Conservation (phyloP, 1,284 basidiomycete species). For the Boletellus dicymbophilus region DNA sequence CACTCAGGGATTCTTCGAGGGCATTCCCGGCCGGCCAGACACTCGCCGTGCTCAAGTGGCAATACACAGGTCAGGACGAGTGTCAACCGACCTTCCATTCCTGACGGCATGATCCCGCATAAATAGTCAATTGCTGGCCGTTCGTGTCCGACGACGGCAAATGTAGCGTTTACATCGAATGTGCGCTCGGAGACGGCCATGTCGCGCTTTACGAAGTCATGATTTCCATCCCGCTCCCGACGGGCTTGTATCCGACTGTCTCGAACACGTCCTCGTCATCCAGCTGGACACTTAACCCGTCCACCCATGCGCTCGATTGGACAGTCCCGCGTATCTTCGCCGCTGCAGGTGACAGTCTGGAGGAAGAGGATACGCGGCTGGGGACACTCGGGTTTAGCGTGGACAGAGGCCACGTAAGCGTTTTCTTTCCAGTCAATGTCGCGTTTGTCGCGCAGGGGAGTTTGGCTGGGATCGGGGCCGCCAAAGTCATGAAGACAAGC, state of each 20-base stretch:
- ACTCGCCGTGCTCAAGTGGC: conserved; percentile 91
- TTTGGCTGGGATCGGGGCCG: conserved; percentile 70
- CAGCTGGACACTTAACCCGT: conserved; percentile 81
- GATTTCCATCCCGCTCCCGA: conserved; percentile 90
- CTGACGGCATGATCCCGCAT: background rate
- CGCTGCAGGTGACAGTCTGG: too few relatives aligned
- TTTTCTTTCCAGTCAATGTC: conserved; percentile 93
- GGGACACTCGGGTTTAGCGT: conserved; percentile 90
- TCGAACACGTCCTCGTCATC: conserved; percentile 41
- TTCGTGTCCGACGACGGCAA: conserved; percentile 88
- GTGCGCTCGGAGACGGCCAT: conserved; percentile 89
- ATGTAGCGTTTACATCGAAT: conserved; percentile 95
- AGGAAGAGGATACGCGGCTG: conserved; percentile 57
- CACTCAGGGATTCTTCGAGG: conserved; percentile 82
- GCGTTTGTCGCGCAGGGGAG: conserved; percentile 81
- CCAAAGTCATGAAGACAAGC: conserved; percentile 56
- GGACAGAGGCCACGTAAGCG: conserved; percentile 79
- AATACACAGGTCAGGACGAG: conserved; percentile 91
- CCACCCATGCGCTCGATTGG: conserved; percentile 85
- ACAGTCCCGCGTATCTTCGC: conserved; percentile 63
- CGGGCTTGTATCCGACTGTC: conserved; percentile 86
- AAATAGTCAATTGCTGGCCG: conserved; percentile 93
- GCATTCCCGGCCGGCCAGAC: conserved; percentile 89
- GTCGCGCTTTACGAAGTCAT: conserved; percentile 82
- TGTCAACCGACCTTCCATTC: background rate